Conservation (phyloP, 768 basidiomycete genomes). For the Chiua virens region DNA sequence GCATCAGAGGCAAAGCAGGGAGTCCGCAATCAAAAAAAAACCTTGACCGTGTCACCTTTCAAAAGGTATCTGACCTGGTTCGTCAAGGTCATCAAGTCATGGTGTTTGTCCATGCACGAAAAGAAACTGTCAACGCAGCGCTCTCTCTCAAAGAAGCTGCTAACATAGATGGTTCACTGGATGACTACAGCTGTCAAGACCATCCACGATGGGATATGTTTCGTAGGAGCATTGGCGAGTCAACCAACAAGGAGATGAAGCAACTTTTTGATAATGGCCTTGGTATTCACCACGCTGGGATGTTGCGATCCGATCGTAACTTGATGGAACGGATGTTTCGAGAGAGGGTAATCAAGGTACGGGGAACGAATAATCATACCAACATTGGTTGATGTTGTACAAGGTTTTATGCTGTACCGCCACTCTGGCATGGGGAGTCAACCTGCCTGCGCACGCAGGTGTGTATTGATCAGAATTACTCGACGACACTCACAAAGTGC, state of each 20-base stretch:
- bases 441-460: conserved; percentile 97
- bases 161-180: conserved; percentile 62
- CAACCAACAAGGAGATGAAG: conserved; percentile 96
- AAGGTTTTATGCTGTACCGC: conserved; percentile 98
- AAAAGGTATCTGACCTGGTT: conserved; percentile 89
- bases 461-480: conserved; percentile 17
- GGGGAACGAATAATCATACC: background rate
- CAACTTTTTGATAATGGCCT: conserved; percentile 89
- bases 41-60: conserved; percentile 82
- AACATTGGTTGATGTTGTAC: background rate
- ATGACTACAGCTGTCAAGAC: conserved; percentile 79
- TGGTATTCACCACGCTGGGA: conserved; percentile 98
- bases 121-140: conserved; percentile 95
- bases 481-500: conserved; percentile 7
- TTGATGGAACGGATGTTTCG: conserved; percentile 96
- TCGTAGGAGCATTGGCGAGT: conserved; percentile 73
- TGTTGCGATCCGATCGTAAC: conserved; percentile 92
- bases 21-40: conserved; percentile 75
- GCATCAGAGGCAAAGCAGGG: conserved; percentile 85
- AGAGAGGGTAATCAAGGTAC: conserved; percentile 86
- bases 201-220: conserved; percentile 79
- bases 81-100: conserved; percentile 96
- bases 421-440: conserved; percentile 99
- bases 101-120: conserved; percentile 98
- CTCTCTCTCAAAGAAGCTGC: conserved; percentile 77